phyloP scores from a whole-genome alignment of 106 monocot genomes.

The Platanthera zijinensis region DNA sequence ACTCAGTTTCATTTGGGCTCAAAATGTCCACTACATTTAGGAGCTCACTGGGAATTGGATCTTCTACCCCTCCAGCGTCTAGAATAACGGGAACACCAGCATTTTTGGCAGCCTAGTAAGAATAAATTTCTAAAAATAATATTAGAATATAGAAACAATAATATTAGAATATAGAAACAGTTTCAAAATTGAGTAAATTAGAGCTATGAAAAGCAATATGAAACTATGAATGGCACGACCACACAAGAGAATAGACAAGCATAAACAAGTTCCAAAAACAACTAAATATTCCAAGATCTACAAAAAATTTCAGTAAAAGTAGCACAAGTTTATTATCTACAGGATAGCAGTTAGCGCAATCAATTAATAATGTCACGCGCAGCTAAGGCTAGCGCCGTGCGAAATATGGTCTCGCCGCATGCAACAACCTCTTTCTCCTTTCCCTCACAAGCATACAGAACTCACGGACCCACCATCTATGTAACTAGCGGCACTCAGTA shows the following conservation, averaged over 20 bases:
- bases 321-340: not conserved
- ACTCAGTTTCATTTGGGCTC: constrained; percentile 94
- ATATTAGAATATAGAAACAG: not conserved
- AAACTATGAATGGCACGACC: not conserved
- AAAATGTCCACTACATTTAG: constrained; percentile 61
- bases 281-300: not conserved
- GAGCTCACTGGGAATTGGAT: constrained; percentile 62
- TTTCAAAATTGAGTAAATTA: not conserved
- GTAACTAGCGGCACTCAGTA: too few species aligned
- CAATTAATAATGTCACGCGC: too few species aligned
- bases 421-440: too few species aligned
- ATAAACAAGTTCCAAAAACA: not conserved
- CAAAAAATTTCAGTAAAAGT: not conserved
- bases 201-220: not conserved
- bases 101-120: constrained; percentile 54
- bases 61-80: constrained; percentile 82
- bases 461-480: too few species aligned
- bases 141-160: not conserved
- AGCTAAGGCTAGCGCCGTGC: too few species aligned
- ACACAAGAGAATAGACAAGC: not conserved
- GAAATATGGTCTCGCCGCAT: too few species aligned
- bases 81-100: constrained; percentile 77
- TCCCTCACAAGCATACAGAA: too few species aligned
- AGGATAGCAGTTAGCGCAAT: too few species aligned
- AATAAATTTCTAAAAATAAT: not conserved